phyloP scores from a whole-genome alignment of 192 early-diverging fungal species.

The Backusella mclennaniae region DNA sequence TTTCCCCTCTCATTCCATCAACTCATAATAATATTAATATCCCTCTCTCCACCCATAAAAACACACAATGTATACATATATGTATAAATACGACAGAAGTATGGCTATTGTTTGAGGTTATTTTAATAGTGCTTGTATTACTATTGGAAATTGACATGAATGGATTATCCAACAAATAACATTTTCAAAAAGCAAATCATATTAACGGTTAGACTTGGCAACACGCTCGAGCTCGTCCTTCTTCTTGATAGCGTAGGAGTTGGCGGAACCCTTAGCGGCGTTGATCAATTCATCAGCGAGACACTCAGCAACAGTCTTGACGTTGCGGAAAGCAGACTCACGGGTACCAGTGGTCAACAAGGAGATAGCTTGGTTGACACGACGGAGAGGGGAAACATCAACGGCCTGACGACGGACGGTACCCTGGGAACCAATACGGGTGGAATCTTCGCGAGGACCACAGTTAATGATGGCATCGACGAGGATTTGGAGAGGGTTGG shows the following conservation, averaged over 20 bases:
- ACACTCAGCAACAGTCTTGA: conserved; percentile 99
- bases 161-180: neutral
- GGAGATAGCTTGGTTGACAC: conserved; percentile 96
- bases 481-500: conserved; percentile 98
- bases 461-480: conserved; percentile 99
- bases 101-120: neutral
- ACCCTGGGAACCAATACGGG: conserved; percentile 97
- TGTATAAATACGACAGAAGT: neutral
- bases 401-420: conserved; percentile 99
- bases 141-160: neutral
- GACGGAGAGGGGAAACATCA: conserved; percentile 97
- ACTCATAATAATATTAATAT: too few species aligned
- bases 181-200: neutral
- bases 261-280: conserved; percentile 95
- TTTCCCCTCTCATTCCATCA: neutral
- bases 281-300: conserved; percentile 99
- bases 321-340: conserved; percentile 99
- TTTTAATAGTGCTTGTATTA: neutral
- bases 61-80: neutral
- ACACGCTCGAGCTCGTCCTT: conserved; percentile 98
- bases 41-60: neutral
- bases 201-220: conserved; percentile 57
- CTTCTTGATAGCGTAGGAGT: conserved; percentile 99
- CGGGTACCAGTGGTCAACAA: conserved; percentile 96
- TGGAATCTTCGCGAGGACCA: conserved; percentile 99